These are phyloP conservation scores for Phytophthora parvispora DNA, from an alignment of 352 stramenopile genomes.

Conservation along the genomic window DNA sequence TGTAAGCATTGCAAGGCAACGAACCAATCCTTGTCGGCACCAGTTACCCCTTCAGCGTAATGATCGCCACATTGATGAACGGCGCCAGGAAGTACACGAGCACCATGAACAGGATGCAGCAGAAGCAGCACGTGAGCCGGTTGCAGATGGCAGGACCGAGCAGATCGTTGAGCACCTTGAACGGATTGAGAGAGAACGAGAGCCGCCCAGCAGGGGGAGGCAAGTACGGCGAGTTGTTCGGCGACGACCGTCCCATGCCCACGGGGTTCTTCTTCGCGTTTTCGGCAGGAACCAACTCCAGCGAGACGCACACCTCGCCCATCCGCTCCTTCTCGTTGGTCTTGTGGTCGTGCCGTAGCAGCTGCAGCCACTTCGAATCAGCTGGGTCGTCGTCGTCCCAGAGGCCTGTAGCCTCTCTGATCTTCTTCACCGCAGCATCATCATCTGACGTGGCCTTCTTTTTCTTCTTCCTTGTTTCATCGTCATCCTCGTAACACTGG, in stretches of 20 bases:
- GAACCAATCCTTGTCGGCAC: neutral
- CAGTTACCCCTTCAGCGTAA: conserved; percentile 64
- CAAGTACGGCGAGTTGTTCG: conserved; percentile 95
- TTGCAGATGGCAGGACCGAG: conserved; percentile 91
- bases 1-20: conserved; percentile 15
- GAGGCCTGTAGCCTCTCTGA: conserved; percentile 85
- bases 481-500: conserved; percentile 88
- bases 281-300: conserved; percentile 91
- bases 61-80: conserved; percentile 88
- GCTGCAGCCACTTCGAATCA: conserved; percentile 88
- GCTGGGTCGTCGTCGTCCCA: conserved; percentile 87
- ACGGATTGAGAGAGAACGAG: conserved; percentile 94
- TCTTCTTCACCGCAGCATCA: conserved; percentile 84
- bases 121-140: conserved; percentile 87
- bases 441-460: conserved; percentile 83
- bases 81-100: conserved; percentile 89
- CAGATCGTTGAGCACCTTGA: conserved; percentile 91
- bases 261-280: conserved; percentile 82
- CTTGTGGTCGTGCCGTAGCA: conserved; percentile 86
- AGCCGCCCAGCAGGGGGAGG: conserved; percentile 91
- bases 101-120: conserved; percentile 88
- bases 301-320: conserved; percentile 90
- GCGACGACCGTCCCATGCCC: conserved; percentile 87
- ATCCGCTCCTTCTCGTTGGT: conserved; percentile 86
- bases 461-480: conserved; percentile 79